Base-by-base conservation (phyloP, 768 basidiomycete species). In the Plicaturopsis crispa region DNA sequence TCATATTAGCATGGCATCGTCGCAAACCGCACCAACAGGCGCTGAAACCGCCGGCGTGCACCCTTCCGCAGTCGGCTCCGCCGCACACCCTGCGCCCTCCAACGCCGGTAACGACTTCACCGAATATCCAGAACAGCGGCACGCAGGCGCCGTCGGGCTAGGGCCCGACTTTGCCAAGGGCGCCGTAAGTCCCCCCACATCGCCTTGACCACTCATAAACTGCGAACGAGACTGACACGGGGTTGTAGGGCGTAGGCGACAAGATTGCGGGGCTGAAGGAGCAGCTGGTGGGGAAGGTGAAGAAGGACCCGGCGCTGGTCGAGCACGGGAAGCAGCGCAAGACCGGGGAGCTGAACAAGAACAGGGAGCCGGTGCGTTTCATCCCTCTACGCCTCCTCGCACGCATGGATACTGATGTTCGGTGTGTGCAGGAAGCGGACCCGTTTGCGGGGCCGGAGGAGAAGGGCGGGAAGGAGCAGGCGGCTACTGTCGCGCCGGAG, bases 111-210 rank as follows among this genome's bases (percentile, higher is more conserved):
- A n/a, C n/a, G n/a, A n/a, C n/a, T n/a, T n/a, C n/a, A n/a, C n/a
- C n/a, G 26, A 28, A 28, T 28, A 28, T 28, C 65, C 69, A 1
- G 54, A 54, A 16, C 67, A 71, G 45, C 46, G 45, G 32, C 70
- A 72, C 37, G 64, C 67, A 0, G 70, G 70, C 8, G 56, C 61
- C 0, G 53, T 61, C 4, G 67, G 70, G n/a, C 42, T 59, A 11
- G 66, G 67, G 10, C 63, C 60, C 6, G 55, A 64, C 10, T 63
- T 59, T 33, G 51, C 45, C 10, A 34, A 48, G 11, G 56, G 51
- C 32, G 49, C 51, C 19, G 66, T 67, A 33, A 33, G 57, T 53
- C 4, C 7, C 18, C 5, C 8, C 14, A 28, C 14, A 8, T 28
- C 14, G 26, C n/a, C n/a, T n/a, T 28, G 26, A 23, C 3, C 3